Percentiles rank a stretch among this genome's conserved stretches.
These are phyloP conservation scores for Diaporthe amygdali DNA, from an alignment of 2,329 filamentous ascomycete genomes.

Conservation along the genomic window DNA sequence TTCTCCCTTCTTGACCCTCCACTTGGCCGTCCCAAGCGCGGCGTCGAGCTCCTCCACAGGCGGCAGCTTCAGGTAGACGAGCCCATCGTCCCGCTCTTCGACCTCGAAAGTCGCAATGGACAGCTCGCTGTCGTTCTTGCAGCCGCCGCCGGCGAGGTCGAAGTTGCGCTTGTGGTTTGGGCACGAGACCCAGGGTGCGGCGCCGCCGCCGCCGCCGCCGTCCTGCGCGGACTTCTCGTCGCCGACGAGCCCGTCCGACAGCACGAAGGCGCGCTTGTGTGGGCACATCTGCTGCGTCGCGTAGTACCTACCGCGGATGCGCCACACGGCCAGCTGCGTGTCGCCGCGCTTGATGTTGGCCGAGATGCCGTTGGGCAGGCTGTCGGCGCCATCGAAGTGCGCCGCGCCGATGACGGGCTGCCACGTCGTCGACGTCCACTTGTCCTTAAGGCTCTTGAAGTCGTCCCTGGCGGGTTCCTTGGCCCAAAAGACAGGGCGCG, in stretches of 20 bases:
- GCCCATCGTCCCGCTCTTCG: constrained; percentile 75
- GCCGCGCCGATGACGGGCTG: constrained; percentile 76
- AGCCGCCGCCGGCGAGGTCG: constrained; percentile 73
- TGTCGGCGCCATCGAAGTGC: constrained; percentile 69
- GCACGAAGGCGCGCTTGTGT: constrained; percentile 88
- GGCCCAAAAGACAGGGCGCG: constrained; percentile 79
- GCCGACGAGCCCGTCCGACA: constrained; percentile 84
- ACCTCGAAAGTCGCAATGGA: constrained; percentile 84
- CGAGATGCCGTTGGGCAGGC: constrained; percentile 73
- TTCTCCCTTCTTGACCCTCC: constrained; percentile 79
- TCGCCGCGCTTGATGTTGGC: constrained; percentile 85
- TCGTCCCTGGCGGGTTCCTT: constrained; percentile 70
- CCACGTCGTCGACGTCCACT: constrained; percentile 74
- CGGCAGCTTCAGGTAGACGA: constrained; percentile 81
- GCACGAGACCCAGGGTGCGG: constrained; percentile 85
- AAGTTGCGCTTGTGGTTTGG: constrained; percentile 92
- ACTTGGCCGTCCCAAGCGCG: constrained; percentile 77
- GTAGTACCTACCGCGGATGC: constrained; percentile 80
- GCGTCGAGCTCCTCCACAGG: constrained; percentile 81
- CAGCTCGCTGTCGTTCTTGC: constrained; percentile 74
- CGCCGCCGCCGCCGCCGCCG: constrained; percentile 34
- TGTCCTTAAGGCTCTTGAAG: constrained; percentile 68
- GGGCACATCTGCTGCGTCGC: constrained; percentile 95
- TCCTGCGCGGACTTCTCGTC: constrained; percentile 50
- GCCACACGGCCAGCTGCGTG: constrained; percentile 88